A percentile compares a stretch with the other conserved stretches of the same genome.
These are phyloP conservation scores for Pythium volutum DNA, from an alignment of 352 stramenopile species.

Conservation along the genomic window DNA sequence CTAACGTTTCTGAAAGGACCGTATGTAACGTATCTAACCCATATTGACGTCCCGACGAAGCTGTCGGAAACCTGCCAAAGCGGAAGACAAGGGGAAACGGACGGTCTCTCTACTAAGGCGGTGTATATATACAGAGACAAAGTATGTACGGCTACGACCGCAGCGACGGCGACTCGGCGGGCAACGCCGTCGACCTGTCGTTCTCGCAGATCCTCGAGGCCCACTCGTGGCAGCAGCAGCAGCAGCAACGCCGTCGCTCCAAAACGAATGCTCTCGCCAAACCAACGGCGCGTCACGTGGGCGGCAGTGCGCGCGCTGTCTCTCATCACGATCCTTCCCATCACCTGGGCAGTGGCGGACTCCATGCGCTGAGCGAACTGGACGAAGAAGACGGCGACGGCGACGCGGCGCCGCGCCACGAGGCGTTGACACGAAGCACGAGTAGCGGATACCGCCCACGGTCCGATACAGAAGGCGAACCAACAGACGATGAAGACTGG, in stretches of 20 bases:
- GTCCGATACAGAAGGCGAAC: constrained; percentile 24
- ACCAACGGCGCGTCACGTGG: background rate
- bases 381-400: constrained; percentile 21
- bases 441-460: constrained; percentile 4
- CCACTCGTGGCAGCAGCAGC: constrained; percentile 52
- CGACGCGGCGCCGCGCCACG: background rate
- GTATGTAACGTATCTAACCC: constrained; percentile 22
- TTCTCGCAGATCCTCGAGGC: constrained; percentile 82
- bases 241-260: constrained; percentile 30
- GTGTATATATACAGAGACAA: background rate
- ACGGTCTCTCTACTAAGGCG: background rate
- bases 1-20: background rate
- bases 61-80: background rate
- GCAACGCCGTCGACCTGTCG: constrained; percentile 54
- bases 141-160: constrained; percentile 43
- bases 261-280: background rate
- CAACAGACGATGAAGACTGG: constrained; percentile 66
- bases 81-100: background rate
- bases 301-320: background rate
- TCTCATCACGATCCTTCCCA: background rate
- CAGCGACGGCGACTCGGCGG: constrained; percentile 28
- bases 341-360: constrained; percentile 8
- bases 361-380: constrained; percentile 16
- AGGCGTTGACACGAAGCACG: background rate
- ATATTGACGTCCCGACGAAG: background rate